These are phyloP conservation scores for Geotrichum ghanense DNA, from an alignment of 805 yeast genomes.

Conservation along the genomic window DNA sequence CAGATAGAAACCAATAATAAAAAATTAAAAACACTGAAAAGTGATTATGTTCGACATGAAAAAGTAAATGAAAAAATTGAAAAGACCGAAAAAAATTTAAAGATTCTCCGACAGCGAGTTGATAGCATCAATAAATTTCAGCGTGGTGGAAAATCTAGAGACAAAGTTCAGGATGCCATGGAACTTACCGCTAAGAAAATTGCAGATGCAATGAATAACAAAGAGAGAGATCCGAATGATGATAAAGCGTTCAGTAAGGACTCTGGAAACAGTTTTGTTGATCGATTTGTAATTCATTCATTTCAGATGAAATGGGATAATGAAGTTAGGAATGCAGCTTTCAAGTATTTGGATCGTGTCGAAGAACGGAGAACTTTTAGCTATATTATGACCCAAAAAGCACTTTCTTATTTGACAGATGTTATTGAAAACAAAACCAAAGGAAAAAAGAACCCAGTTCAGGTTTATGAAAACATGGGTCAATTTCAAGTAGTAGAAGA, in stretches of 20 bases:
- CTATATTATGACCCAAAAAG: constrained; percentile 36
- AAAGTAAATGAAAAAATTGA: constrained; percentile 11
- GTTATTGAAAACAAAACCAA: constrained; percentile 23
- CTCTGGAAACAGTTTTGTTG: constrained; percentile 32
- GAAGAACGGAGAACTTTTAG: constrained; percentile 34
- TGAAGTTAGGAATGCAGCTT: constrained; percentile 47
- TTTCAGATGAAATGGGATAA: constrained; percentile 75
- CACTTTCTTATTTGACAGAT: constrained; percentile 41
- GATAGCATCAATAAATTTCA: constrained; percentile 7
- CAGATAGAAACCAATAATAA: constrained; percentile 22
- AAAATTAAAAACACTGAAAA: constrained; percentile 23
- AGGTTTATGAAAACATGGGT: not conserved
- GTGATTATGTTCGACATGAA: constrained; percentile 14
- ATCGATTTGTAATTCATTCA: constrained; percentile 63
- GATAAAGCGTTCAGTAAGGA: too few species aligned
- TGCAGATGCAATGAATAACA: constrained; percentile 1
- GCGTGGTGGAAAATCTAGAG: not conserved
- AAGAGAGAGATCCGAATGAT: constrained; percentile 13
- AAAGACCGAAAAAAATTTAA: constrained; percentile 10
- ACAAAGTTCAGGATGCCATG: constrained; percentile 1
- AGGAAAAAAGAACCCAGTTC: not conserved
- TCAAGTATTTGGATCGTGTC: constrained; percentile 44
- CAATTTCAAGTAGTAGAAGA: not conserved
- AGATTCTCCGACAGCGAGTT: constrained; percentile 9
- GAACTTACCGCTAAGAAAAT: constrained; percentile 1